Percentiles rank a stretch among this genome's conserved stretches.
phyloP scores from a whole-genome alignment of 2,329 filamentous ascomycete genomes.

The Aspergillus alliaceus region DNA sequence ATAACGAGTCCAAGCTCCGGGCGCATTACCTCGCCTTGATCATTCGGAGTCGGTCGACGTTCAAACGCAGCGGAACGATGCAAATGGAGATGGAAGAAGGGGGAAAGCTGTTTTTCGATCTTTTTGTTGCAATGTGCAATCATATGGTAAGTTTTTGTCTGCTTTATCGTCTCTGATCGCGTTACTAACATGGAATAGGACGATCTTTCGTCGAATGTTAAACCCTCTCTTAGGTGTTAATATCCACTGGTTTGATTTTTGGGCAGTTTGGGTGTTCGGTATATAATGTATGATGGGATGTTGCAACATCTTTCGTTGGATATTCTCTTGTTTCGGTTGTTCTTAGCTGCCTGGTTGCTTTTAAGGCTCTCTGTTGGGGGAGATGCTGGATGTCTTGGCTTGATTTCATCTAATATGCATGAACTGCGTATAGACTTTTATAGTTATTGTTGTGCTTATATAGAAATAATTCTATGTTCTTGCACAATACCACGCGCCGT shows the following conservation, averaged over 20 bases:
- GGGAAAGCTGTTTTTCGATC: conserved; percentile 85
- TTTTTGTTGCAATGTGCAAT: conserved; percentile 91
- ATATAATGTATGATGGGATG: background rate
- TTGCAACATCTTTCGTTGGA: background rate
- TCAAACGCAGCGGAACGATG: conserved; percentile 94
- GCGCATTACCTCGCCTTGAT: conserved; percentile 92
- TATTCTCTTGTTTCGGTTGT: background rate
- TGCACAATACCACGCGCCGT: too few species aligned
- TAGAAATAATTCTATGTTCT: background rate
- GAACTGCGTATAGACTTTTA: too few species aligned
- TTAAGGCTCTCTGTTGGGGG: background rate
- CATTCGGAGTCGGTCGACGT: conserved; percentile 81
- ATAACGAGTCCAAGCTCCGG: conserved; percentile 84
- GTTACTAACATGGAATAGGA: conserved; percentile 18
- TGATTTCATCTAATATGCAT: background rate
- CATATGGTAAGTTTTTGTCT: conserved; percentile 66
- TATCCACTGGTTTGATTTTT: background rate
- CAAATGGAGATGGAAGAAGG: conserved; percentile 91
- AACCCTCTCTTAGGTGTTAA: background rate
- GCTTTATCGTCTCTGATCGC: too few species aligned
- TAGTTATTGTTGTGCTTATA: too few species aligned
- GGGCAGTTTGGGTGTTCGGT: background rate
- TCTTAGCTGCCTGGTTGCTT: background rate
- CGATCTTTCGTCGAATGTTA: conserved; percentile 6
- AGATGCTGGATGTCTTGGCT: background rate